phyloP scores from a whole-genome alignment of 768 basidiomycete genomes.

The Hebeloma cylindrosporum region DNA sequence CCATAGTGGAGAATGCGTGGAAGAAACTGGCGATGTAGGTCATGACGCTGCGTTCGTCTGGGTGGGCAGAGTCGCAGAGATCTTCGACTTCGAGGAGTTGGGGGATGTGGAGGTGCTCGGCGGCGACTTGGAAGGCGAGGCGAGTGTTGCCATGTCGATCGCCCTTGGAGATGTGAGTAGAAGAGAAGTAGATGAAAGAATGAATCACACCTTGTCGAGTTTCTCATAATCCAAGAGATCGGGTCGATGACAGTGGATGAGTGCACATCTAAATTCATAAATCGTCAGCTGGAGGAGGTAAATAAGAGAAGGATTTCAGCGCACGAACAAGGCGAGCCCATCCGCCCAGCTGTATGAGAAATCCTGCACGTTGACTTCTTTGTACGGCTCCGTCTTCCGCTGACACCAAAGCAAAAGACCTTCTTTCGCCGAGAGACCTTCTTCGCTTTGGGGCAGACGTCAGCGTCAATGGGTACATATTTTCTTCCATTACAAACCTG shows the following conservation, averaged over 20 bases:
- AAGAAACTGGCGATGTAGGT: conserved; percentile 97
- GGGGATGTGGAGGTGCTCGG: conserved; percentile 87
- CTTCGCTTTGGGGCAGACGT: conserved; percentile 61
- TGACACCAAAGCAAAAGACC: conserved; percentile 98
- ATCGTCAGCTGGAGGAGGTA: not conserved
- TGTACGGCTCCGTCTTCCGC: conserved; percentile 89
- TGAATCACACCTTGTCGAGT: conserved; percentile 66
- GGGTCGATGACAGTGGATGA: conserved; percentile 97
- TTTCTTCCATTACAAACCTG: conserved; percentile 50
- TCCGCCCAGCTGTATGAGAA: conserved; percentile 94
- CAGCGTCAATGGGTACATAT: not conserved
- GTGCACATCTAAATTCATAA: conserved; percentile 69
- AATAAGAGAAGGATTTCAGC: conserved; percentile 12
- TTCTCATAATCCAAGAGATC: conserved; percentile 89
- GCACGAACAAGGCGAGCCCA: conserved; percentile 87
- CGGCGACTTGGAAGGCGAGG: conserved; percentile 86
- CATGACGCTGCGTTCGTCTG: conserved; percentile 97
- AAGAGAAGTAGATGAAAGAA: not conserved
- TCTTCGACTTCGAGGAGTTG: conserved; percentile 97
- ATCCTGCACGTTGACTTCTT: conserved; percentile 90
- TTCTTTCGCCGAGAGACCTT: conserved; percentile 98
- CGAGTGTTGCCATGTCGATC: conserved; percentile 83
- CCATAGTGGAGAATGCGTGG: conserved; percentile 97
- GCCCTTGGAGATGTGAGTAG: conserved; percentile 31
- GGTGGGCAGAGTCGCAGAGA: conserved; percentile 80